Evolutionary conservation across 2,329 filamentous ascomycete genomes (phyloP).

Genomic region (Pseudophaeomoniella oleicola): DNA sequence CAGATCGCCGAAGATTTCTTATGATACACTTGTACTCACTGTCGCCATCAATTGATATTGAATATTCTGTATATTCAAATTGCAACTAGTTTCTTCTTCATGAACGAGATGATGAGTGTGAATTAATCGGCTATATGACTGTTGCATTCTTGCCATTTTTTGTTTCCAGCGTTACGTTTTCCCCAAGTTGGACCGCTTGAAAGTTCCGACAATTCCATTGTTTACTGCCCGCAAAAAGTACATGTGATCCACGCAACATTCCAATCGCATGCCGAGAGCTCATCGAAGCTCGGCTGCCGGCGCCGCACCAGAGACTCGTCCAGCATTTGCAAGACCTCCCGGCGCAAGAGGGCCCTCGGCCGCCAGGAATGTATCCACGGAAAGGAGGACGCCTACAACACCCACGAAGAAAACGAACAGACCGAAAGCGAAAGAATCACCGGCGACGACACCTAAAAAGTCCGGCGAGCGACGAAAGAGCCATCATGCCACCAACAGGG

Average conservation of each 20-base stretch:
- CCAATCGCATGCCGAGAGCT: slow-evolving; percentile 11
- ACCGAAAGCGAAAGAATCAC: slow-evolving; percentile 20
- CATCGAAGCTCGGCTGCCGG: slow-evolving; percentile 13
- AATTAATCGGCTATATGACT: too few relatives aligned
- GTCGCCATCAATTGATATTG: too few relatives aligned
- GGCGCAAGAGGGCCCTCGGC: slow-evolving; percentile 10
- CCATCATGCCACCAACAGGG: slow-evolving; percentile 9
- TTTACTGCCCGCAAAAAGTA: too few relatives aligned
- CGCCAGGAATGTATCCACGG: slow-evolving; percentile 7
- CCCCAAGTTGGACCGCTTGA: too few relatives aligned
- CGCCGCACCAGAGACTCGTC: slow-evolving; percentile 13
- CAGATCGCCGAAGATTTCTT: too few relatives aligned
- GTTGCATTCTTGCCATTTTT: too few relatives aligned
- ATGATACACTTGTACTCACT: too few relatives aligned
- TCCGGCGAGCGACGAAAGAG: slow-evolving; percentile 12
- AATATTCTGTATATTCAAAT: too few relatives aligned
- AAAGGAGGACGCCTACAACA: slow-evolving; percentile 7
- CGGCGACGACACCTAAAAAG: slow-evolving; percentile 21
- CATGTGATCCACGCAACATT: not conserved
- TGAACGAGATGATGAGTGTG: too few relatives aligned
- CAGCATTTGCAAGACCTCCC: slow-evolving; percentile 15
- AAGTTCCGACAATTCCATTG: too few relatives aligned
- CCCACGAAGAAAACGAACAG: slow-evolving; percentile 1
- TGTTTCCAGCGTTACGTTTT: too few relatives aligned
- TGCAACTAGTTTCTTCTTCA: too few relatives aligned